phyloP scores from a whole-genome alignment of 441 rosid species.

The Kokia cookei region DNA sequence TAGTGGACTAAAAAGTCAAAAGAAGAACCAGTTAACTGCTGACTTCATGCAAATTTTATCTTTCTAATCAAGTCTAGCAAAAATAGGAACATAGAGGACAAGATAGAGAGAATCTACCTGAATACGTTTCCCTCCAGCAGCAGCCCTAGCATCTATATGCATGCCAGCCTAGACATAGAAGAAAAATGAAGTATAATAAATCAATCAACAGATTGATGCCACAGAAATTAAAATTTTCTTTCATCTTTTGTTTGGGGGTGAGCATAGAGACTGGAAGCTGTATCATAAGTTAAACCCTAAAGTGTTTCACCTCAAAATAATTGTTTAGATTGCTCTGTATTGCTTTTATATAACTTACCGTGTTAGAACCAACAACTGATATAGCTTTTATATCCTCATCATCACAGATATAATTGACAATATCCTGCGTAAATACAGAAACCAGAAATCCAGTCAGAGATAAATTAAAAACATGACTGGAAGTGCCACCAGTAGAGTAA shows the following conservation, averaged over 20 bases:
- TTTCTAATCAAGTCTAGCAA: background rate
- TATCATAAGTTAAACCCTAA: background rate
- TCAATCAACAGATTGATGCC: background rate
- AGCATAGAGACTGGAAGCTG: background rate
- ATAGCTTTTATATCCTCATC: slow-evolving; percentile 47
- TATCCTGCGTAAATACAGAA: slow-evolving; percentile 29
- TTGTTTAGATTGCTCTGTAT: background rate
- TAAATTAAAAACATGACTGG: background rate
- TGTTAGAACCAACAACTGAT: slow-evolving; percentile 30
- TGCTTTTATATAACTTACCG: slow-evolving; percentile 20
- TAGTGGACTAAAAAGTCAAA: slow-evolving; percentile 14
- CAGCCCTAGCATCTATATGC: slow-evolving; percentile 31
- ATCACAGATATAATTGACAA: slow-evolving; percentile 34
- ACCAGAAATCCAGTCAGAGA: background rate
- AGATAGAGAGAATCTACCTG: slow-evolving; percentile 21
- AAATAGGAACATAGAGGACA: background rate
- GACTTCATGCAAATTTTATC: background rate
- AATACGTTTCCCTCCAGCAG: slow-evolving; percentile 38
- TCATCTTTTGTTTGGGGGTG: background rate
- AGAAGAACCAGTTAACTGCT: background rate
- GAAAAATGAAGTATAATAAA: background rate
- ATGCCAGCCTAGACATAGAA: slow-evolving; percentile 4
- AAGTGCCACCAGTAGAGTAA: background rate
- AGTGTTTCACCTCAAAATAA: background rate
- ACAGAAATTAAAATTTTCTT: background rate